A percentile compares a stretch with the other conserved stretches of the same genome.
Evolutionary conservation across 2,329 filamentous ascomycete species (phyloP).

Genomic region (Penicillium brasilianum): DNA sequence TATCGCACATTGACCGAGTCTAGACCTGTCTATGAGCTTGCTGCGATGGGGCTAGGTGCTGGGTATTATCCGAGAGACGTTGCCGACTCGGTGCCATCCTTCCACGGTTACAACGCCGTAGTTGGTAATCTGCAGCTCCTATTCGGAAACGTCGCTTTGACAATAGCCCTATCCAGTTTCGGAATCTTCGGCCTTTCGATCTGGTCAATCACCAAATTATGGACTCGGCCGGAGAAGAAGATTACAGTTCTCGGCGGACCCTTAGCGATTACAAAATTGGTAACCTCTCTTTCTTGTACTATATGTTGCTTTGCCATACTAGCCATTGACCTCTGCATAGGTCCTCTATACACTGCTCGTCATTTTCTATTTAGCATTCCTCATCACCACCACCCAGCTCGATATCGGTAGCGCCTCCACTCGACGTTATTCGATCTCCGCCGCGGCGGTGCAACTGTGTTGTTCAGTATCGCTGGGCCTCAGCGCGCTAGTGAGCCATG

Average conservation of each 20-base stretch:
- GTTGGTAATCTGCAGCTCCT: not conserved
- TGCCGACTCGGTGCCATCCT: not conserved
- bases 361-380: not conserved
- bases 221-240: not conserved
- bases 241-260: not conserved
- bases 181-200: not conserved
- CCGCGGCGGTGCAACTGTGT: not conserved
- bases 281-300: not conserved
- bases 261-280: conserved; percentile 2
- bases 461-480: not conserved
- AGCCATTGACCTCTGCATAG: not conserved
- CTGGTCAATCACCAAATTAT: not conserved
- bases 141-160: not conserved
- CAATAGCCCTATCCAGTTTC: not conserved
- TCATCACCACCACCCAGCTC: not conserved
- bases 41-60: not conserved
- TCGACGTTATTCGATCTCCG: not conserved
- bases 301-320: not conserved
- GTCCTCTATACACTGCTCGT: not conserved
- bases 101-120: not conserved
- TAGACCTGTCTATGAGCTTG: not conserved
- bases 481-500: not conserved
- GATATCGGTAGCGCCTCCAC: not conserved
- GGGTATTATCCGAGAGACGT: not conserved
- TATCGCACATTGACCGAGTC: not conserved